A percentile compares a stretch with the other conserved stretches of the same genome.
These are phyloP conservation scores for Claviceps sp. DNA, from an alignment of 2,329 filamentous ascomycete genomes.

Conservation along the genomic window DNA sequence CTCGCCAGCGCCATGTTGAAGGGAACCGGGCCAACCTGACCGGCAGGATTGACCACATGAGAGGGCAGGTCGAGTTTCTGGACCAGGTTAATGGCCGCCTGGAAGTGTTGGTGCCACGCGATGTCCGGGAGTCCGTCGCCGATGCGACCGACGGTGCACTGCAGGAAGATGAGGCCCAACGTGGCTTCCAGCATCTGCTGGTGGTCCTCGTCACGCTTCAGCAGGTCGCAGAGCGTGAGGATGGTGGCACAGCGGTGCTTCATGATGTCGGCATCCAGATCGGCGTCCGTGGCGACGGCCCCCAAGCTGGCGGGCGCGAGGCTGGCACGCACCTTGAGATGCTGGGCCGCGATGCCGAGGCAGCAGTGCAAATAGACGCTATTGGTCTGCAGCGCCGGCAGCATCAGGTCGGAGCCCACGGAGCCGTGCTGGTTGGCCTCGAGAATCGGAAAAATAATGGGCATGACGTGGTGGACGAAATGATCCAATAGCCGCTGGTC, in stretches of 20 bases:
- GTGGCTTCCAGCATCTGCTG: conserved; percentile 83
- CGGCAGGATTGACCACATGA: conserved; percentile 46
- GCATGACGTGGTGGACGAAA: conserved; percentile 78
- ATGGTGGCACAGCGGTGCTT: conserved; percentile 83
- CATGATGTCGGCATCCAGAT: conserved; percentile 83
- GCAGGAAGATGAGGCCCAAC: conserved; percentile 91
- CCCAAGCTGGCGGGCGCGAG: conserved; percentile 52
- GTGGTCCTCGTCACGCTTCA: conserved; percentile 70
- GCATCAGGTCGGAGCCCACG: conserved; percentile 66
- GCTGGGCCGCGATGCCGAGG: conserved; percentile 81
- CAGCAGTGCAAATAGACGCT: conserved; percentile 92
- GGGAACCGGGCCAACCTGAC: conserved; percentile 44
- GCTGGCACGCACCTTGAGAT: conserved; percentile 62
- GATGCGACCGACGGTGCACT: conserved; percentile 76
- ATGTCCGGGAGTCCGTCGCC: conserved; percentile 82
- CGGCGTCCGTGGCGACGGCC: conserved; percentile 45
- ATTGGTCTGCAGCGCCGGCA: conserved; percentile 82
- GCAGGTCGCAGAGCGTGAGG: conserved; percentile 67
- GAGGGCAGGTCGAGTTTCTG: conserved; percentile 70
- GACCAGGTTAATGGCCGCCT: conserved; percentile 74
- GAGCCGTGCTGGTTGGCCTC: conserved; percentile 82
- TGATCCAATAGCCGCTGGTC: conserved; percentile 82
- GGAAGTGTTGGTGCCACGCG: conserved; percentile 94
- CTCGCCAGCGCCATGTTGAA: conserved; percentile 93
- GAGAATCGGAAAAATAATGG: conserved; percentile 81